phyloP scores from a whole-genome alignment of 768 basidiomycete genomes.

The Panus rudis region DNA sequence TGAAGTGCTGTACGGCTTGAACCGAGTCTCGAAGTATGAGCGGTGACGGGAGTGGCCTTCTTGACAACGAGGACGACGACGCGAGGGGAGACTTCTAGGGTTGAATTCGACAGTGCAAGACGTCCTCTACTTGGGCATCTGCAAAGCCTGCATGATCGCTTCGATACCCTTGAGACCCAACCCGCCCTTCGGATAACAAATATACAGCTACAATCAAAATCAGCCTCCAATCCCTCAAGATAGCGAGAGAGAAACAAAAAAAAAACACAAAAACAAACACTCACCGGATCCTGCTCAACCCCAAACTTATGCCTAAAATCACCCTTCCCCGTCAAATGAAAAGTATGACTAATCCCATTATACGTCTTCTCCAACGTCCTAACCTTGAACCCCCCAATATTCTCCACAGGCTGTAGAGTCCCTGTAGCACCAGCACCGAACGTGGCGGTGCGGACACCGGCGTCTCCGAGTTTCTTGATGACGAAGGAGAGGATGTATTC shows the following conservation, averaged over 20 bases:
- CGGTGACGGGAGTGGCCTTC: too few species aligned
- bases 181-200: constrained; percentile 27
- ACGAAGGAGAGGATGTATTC: constrained; percentile 32
- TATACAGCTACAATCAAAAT: constrained; percentile 27
- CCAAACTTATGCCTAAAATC: constrained; percentile 34
- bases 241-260: background rate
- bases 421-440: constrained; percentile 35
- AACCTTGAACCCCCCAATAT: constrained; percentile 27
- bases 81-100: too few species aligned
- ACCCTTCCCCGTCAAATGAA: constrained; percentile 30
- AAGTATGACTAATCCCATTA: constrained; percentile 27
- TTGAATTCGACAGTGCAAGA: too few species aligned
- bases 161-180: constrained; percentile 27
- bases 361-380: constrained; percentile 34
- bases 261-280: constrained; percentile 4
- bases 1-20: too few species aligned
- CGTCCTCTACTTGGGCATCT: constrained; percentile 26
- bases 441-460: constrained; percentile 29
- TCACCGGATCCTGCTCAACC: constrained; percentile 25
- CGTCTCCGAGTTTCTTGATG: constrained; percentile 30
- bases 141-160: constrained; percentile 26
- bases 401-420: constrained; percentile 23
- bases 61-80: too few species aligned
- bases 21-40: too few species aligned
- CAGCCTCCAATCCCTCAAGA: too few species aligned